These are phyloP conservation scores for Arctostaphylos glauca DNA, from an alignment of 148 eudicot genomes.

Conservation along the genomic window DNA sequence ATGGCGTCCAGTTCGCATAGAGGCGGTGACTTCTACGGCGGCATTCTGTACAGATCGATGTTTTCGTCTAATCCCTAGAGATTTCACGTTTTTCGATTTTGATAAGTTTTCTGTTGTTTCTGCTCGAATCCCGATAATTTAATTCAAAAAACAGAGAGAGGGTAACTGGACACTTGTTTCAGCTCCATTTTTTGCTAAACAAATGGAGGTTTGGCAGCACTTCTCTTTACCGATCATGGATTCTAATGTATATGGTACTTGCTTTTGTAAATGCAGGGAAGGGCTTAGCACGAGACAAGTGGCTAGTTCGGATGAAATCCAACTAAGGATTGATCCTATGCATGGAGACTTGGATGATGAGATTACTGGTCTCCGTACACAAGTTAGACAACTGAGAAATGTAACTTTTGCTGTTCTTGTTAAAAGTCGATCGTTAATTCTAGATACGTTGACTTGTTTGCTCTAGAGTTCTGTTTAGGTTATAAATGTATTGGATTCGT, in stretches of 20 bases:
- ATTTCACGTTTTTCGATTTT: background rate
- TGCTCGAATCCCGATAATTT: background rate
- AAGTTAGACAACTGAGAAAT: slow-evolving; percentile 62
- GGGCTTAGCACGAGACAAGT: slow-evolving; percentile 68
- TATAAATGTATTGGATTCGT: background rate
- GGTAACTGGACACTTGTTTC: background rate
- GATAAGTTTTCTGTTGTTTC: background rate
- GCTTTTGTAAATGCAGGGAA: slow-evolving; percentile 37
- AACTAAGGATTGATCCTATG: slow-evolving; percentile 73
- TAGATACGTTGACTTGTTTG: background rate
- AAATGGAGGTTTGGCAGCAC: background rate
- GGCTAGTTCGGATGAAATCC: slow-evolving; percentile 60
- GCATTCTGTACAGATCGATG: slow-evolving; percentile 63
- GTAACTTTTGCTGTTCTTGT: slow-evolving; percentile 27
- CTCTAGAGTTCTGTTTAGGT: background rate
- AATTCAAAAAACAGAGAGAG: background rate
- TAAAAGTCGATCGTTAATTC: background rate
- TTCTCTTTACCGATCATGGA: too few relatives aligned
- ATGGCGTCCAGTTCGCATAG: slow-evolving; percentile 35
- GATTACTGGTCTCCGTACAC: slow-evolving; percentile 64
- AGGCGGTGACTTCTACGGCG: slow-evolving; percentile 33
- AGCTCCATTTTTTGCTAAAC: background rate
- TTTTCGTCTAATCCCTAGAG: slow-evolving; percentile 8
- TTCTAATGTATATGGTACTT: background rate
- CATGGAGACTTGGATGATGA: slow-evolving; percentile 72